Base-by-base conservation (phyloP, 2,329 filamentous ascomycete species). In the Aspergillus vadensis region DNA sequence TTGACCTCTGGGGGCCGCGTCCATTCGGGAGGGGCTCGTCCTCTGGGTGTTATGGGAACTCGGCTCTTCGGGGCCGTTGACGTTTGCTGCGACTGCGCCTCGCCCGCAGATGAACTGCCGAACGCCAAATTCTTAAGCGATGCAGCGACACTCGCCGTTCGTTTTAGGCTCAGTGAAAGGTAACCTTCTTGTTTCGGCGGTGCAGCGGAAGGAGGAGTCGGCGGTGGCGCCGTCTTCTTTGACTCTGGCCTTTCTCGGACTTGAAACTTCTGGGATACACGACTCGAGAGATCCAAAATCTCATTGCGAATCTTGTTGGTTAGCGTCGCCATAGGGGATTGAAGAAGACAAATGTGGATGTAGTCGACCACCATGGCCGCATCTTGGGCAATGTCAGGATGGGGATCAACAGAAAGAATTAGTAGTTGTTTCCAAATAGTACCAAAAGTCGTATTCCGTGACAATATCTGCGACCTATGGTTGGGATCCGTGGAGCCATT, bases 361-460 rank as follows among this genome's bases (percentile, higher is more conserved):
- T 90, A 91, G 75, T 99, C 95, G 30, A 96, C 86, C 48, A 98
- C 88, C n/a, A 89, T 83, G 5, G 87, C 88, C 9, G 92, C 94
- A 73, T 95, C 91, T 65, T 89, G 85, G 64, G 96, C 91, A 36
- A 98, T 91, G 72, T 98, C 94, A 1, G 94, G 92, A 72, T 97
- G 93, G 43, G 95, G 94, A 72, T 99, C 95, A 17, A 96, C 91
- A 48, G 92, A 94, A 75, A 98, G 83, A 63, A 96, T 91, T 61
- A 97, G 81, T 47, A 96, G 84, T 70, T 97, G 91, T 74, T 96
- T 95, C 95, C 95, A 99, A 63, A 96, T 90, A 1, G 93, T 91
- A 30, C 93, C 90, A 74, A 96, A 97, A 17, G 97, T 91, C 0
- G 92, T 97, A 71, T 96, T 95, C 65, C 91, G 88, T 12, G 93